Evolutionary conservation across 1,284 basidiomycete species (phyloP).

Genomic region (Pisolithus thermaeus): DNA sequence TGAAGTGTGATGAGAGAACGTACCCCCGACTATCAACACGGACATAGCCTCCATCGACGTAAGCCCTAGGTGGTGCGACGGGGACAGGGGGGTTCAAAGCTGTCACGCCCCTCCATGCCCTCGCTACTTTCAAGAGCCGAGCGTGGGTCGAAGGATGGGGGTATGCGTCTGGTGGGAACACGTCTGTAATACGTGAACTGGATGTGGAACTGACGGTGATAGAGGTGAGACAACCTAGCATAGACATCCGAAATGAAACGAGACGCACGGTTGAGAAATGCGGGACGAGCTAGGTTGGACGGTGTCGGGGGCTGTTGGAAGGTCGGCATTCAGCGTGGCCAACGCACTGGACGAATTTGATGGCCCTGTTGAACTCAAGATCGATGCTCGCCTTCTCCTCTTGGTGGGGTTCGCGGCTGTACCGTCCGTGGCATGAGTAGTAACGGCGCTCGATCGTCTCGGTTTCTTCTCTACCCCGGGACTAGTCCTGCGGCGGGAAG

Average conservation of each 20-base stretch:
- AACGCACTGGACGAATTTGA: not conserved
- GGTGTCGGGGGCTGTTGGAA: not conserved
- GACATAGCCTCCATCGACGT: slow-evolving; percentile 15
- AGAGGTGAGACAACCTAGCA: not conserved
- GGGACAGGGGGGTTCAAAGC: slow-evolving; percentile 40
- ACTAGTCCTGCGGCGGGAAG: slow-evolving; percentile 31
- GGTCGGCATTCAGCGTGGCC: not conserved
- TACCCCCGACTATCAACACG: slow-evolving; percentile 26
- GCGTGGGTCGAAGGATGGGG: slow-evolving; percentile 44
- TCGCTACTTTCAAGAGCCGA: slow-evolving; percentile 52
- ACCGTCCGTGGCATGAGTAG: slow-evolving; percentile 31
- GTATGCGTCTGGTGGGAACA: slow-evolving; percentile 35
- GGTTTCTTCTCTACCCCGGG: slow-evolving; percentile 45
- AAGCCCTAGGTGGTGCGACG: slow-evolving; percentile 19
- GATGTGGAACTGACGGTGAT: slow-evolving; percentile 31
- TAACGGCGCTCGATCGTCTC: slow-evolving; percentile 34
- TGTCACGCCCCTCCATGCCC: slow-evolving; percentile 62
- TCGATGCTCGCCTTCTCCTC: slow-evolving; percentile 38
- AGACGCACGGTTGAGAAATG: slow-evolving; percentile 37
- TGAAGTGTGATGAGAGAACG: slow-evolving; percentile 11
- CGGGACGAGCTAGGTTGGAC: slow-evolving; percentile 12
- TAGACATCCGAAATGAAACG: not conserved
- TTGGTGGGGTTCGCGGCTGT: slow-evolving; percentile 27
- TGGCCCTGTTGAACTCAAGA: slow-evolving; percentile 24
- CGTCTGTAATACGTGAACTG: slow-evolving; percentile 42